Evolutionary conservation across 169 alveolate species (phyloP), one percentile per base, ranked within the genome.

Genomic region (Plasmodium blacklocki): DNA sequence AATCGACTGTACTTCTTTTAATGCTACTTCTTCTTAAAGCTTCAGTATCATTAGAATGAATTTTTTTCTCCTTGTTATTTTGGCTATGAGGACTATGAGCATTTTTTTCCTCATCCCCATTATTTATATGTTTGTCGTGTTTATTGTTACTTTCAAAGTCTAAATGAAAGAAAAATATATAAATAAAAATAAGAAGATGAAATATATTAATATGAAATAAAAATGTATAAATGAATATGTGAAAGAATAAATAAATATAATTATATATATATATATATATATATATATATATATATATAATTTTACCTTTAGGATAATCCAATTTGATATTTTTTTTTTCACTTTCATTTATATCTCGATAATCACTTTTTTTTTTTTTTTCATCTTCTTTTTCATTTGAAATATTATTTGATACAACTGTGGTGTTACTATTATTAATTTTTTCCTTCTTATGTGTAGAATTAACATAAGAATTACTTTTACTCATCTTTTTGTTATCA

Each of bases 1-100:
- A 23, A 58, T 39, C 54, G 15, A 15, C 87, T 7, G 73, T 12
- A 43, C 49, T 39, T 26, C 43, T 73, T 58, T 39, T 73, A 4
- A n/a, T 45, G 29, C 21, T 19, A 59, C 68, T 15, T 59, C 29
- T 19, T 18, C 21, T 59, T 18, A 59, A 18, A 59, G 19, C 29
- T 19, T 59, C 68, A 6, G 29, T 1, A 15, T 59, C 68, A 14
- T 18, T 59, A 4, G 15, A 18, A 59, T 26, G 21, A 19, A 18
- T 0, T 5, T 59, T 14, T 59, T 59, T 59, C 12, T 59, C 29
- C 11, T 18, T 59, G 15, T 59, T 59, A 23, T 4, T 26, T 64
- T 64, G 43, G n/a, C 11, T 29, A 21, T 18, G 73, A 9, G 47
- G 9, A 14, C 26, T 64, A n/a, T 3, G 32, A 29, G n/a, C 26